These are phyloP conservation scores for Solanum bulbocastanum DNA, from an alignment of 257 asterid species.

Conservation along the genomic window DNA sequence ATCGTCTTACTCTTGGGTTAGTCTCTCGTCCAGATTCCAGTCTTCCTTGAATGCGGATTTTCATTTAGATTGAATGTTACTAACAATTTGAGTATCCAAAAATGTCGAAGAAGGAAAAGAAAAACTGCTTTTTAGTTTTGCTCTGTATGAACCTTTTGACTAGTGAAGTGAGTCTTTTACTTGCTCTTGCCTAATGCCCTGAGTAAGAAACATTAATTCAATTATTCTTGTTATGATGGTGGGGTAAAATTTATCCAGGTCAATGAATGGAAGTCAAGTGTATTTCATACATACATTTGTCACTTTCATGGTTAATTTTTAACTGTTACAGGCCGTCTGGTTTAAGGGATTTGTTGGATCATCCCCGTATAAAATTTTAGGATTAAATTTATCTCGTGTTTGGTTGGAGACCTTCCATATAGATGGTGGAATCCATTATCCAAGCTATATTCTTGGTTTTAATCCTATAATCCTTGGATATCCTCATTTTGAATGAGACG, in stretches of 20 bases:
- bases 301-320: neutral
- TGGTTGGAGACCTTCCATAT: neutral
- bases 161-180: neutral
- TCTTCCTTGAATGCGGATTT: neutral
- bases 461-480: neutral
- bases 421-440: neutral
- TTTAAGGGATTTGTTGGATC: neutral
- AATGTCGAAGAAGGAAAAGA: neutral
- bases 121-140: neutral
- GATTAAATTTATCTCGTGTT: neutral
- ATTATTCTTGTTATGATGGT: neutral
- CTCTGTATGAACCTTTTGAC: neutral
- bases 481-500: neutral
- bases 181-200: neutral
- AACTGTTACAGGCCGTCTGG: neutral
- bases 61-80: neutral
- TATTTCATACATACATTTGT: neutral
- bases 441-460: neutral
- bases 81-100: neutral
- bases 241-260: neutral
- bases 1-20: slow-evolving; percentile 57
- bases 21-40: slow-evolving; percentile 2
- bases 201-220: neutral
- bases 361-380: neutral
- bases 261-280: neutral